phyloP scores from a whole-genome alignment of 2,329 filamentous ascomycete genomes.

The Pseudogymnoascus sp. region DNA sequence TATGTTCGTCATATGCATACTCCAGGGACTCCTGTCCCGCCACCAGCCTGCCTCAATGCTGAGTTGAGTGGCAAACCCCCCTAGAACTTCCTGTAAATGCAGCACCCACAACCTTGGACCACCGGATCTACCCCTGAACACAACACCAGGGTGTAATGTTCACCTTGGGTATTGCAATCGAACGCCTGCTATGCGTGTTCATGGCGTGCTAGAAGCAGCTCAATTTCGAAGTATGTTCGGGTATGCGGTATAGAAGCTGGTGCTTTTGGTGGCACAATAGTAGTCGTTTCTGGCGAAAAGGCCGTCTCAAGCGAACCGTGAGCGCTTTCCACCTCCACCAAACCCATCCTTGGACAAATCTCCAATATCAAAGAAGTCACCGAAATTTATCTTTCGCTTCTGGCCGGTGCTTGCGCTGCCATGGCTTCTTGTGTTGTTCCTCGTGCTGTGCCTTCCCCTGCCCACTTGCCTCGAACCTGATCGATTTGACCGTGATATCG shows the following conservation, averaged over 20 bases:
- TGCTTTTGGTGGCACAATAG: not conserved
- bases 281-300: not conserved
- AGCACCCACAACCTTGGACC: not conserved
- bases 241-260: not conserved
- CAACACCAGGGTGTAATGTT: not conserved
- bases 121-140: not conserved
- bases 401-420: conserved; percentile 40
- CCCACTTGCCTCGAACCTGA: conserved; percentile 26
- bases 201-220: not conserved
- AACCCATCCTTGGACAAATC: conserved; percentile 56
- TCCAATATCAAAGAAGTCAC: conserved; percentile 69
- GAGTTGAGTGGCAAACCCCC: not conserved
- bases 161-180: not conserved
- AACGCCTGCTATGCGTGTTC: not conserved
- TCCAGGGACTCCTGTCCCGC: not conserved
- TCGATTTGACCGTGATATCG: conserved; percentile 25
- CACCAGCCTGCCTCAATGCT: not conserved
- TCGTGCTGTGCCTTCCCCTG: conserved; percentile 22
- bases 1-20: not conserved
- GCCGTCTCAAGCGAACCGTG: conserved; percentile 27
- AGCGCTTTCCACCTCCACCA: conserved; percentile 31
- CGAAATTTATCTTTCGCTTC: conserved; percentile 67
- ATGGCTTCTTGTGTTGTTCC: conserved; percentile 14
- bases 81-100: not conserved
- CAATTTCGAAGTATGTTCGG: not conserved